These are phyloP conservation scores for Triadica sebifera DNA, from an alignment of 345 rosid species.

Conservation along the genomic window DNA sequence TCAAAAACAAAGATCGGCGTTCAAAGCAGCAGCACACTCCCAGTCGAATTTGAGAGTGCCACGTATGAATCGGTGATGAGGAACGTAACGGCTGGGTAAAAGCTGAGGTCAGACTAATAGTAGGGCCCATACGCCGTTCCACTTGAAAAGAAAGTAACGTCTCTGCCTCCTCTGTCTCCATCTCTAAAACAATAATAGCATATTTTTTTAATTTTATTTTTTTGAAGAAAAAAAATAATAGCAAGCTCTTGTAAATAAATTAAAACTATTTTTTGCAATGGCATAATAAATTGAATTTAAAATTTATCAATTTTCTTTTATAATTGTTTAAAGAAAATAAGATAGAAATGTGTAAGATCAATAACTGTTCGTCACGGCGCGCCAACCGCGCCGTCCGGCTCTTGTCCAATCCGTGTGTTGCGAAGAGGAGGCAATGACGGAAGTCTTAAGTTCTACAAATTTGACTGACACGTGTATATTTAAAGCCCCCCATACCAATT, in stretches of 20 bases:
- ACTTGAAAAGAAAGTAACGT: constrained; percentile 45
- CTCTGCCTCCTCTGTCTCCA: not conserved
- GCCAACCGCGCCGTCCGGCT: constrained; percentile 59
- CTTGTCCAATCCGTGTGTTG: constrained; percentile 48
- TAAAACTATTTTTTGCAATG: not conserved
- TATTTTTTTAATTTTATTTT: too few species aligned
- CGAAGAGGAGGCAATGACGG: constrained; percentile 46
- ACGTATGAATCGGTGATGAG: constrained; percentile 31
- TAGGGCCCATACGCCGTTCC: constrained; percentile 55
- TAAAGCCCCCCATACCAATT: not conserved
- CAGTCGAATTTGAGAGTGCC: constrained; percentile 17
- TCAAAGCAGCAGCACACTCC: constrained; percentile 22
- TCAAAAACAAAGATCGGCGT: constrained; percentile 28
- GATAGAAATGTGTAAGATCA: not conserved
- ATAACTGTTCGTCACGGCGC: constrained; percentile 41
- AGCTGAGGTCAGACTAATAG: constrained; percentile 38
- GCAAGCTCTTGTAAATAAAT: not conserved
- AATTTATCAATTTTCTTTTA: not conserved
- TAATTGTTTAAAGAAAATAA: not conserved
- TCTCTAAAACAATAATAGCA: not conserved
- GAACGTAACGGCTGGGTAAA: constrained; percentile 46
- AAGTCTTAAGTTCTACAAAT: constrained; percentile 4
- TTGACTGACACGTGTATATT: constrained; percentile 33
- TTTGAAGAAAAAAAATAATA: not conserved
- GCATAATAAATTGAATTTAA: not conserved